phyloP scores from a whole-genome alignment of 2,329 filamentous ascomycete species.

The Chalaropsis thielavioides region DNA sequence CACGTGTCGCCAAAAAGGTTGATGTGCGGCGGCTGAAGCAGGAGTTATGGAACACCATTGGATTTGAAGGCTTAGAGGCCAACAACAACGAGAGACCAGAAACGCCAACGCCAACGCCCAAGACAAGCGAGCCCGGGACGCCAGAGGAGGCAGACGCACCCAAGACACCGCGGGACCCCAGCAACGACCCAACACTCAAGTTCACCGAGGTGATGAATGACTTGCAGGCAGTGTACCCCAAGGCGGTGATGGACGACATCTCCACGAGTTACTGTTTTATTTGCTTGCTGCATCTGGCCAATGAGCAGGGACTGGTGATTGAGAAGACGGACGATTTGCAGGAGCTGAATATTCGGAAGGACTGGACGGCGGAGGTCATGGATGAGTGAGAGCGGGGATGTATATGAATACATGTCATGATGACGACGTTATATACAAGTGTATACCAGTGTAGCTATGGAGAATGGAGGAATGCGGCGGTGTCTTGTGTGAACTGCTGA shows the following conservation, averaged over 20 bases:
- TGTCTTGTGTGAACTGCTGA: too few species aligned
- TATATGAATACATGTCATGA: background rate
- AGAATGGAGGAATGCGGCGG: too few species aligned
- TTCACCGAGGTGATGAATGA: slow-evolving; percentile 90
- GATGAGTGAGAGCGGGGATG: slow-evolving; percentile 32
- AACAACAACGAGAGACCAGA: slow-evolving; percentile 19
- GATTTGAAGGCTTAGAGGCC: slow-evolving; percentile 37
- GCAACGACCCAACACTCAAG: slow-evolving; percentile 45
- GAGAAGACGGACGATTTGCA: slow-evolving; percentile 44
- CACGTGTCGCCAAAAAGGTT: slow-evolving; percentile 55
- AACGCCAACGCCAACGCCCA: slow-evolving; percentile 22
- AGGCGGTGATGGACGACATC: slow-evolving; percentile 79
- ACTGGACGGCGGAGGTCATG: slow-evolving; percentile 44
- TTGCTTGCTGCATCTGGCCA: slow-evolving; percentile 75
- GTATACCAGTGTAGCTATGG: too few species aligned
- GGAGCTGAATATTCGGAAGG: slow-evolving; percentile 47
- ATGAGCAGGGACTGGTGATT: slow-evolving; percentile 78
- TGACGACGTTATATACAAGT: background rate
- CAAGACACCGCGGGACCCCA: slow-evolving; percentile 2
- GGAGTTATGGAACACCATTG: slow-evolving; percentile 55
- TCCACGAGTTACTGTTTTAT: slow-evolving; percentile 92
- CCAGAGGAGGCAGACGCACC: slow-evolving; percentile 22
- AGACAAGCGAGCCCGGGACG: slow-evolving; percentile 3
- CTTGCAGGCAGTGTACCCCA: slow-evolving; percentile 72
- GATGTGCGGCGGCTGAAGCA: slow-evolving; percentile 55